A percentile compares a stretch with the other conserved stretches of the same genome.
phyloP scores from a whole-genome alignment of 371 early-diverging fungal genomes.

The Mortierella sp. region DNA sequence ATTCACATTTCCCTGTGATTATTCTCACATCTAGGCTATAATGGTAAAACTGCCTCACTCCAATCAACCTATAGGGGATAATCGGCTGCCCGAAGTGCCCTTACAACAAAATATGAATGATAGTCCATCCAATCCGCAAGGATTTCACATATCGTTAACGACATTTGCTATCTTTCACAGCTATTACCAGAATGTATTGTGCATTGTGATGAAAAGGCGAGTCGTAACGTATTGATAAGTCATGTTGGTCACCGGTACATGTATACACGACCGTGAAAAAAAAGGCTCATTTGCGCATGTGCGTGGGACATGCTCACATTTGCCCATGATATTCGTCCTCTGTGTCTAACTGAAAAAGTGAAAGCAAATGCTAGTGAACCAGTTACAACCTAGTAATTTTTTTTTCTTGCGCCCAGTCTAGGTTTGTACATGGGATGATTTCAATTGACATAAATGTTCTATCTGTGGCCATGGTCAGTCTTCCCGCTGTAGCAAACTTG shows the following conservation, averaged over 20 bases:
- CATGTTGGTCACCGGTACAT: not conserved
- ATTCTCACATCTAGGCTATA: conserved; percentile 4
- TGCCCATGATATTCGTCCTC: not conserved
- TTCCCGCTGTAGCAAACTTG: conserved; percentile 1
- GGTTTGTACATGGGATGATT: not conserved
- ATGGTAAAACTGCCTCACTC: not conserved
- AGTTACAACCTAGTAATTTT: not conserved
- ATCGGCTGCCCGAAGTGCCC: not conserved
- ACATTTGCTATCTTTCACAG: not conserved
- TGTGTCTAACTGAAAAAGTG: not conserved
- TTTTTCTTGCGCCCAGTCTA: not conserved
- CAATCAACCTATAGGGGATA: not conserved
- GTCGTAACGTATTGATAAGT: not conserved
- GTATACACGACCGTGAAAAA: no score
- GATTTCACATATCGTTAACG: not conserved
- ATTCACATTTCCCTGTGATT: conserved; percentile 7
- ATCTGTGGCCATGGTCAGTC: not conserved
- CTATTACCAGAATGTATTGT: not conserved
- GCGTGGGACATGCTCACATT: not conserved
- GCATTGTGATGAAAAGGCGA: not conserved
- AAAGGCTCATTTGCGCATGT: not conserved
- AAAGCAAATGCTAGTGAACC: not conserved
- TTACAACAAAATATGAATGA: not conserved
- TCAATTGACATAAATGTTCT: not conserved
- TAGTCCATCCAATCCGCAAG: not conserved